phyloP scores from a whole-genome alignment of 202 grass and related monocot species.

The Setaria italica region DNA sequence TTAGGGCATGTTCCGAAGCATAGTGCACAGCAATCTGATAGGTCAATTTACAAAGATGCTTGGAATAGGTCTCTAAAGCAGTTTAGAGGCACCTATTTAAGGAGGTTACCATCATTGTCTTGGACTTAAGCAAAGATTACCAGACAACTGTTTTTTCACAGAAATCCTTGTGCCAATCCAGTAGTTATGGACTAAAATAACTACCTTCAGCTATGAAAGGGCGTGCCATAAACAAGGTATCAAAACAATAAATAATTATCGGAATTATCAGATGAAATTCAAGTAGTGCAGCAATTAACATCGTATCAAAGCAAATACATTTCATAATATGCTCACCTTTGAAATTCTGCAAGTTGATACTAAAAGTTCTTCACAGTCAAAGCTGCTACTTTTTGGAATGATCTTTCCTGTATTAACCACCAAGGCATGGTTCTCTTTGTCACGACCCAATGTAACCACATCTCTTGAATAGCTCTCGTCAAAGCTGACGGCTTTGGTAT shows the following conservation, averaged over 20 bases:
- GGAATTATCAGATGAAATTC: background rate
- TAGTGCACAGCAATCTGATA: background rate
- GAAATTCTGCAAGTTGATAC: conserved; percentile 12
- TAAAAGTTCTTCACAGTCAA: conserved; percentile 14
- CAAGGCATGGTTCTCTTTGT: background rate
- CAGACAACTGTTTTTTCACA: background rate
- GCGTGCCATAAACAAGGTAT: background rate
- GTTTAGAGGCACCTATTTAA: background rate
- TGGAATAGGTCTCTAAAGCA: background rate
- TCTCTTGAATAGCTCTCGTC: background rate
- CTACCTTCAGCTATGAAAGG: background rate
- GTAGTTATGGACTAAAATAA: conserved; percentile 1
- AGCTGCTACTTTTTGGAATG: background rate
- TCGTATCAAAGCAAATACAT: background rate
- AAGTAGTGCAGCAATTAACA: background rate
- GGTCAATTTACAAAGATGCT: background rate
- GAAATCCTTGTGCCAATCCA: background rate
- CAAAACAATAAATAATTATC: background rate
- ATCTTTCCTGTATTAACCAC: background rate
- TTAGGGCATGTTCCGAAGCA: background rate
- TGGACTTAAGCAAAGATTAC: background rate
- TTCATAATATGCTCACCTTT: background rate
- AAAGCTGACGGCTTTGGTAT: background rate
- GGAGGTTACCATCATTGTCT: background rate
- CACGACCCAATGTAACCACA: conserved; percentile 13